These are phyloP conservation scores for Fusarium sp. DNA, from an alignment of 2,329 filamentous ascomycete genomes.

Conservation along the genomic window DNA sequence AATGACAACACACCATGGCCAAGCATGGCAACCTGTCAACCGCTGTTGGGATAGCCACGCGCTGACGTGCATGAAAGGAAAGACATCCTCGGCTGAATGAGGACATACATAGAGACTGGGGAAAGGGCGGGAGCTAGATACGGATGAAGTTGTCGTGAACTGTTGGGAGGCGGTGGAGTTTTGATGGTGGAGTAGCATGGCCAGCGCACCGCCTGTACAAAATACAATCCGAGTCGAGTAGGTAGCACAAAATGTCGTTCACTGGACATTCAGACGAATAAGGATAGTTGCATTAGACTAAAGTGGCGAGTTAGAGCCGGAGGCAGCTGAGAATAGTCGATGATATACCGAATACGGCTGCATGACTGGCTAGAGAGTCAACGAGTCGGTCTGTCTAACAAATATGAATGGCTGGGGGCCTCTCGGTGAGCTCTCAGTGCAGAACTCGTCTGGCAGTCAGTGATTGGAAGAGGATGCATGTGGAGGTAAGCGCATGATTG, in stretches of 20 bases:
- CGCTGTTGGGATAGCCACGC: slow-evolving; percentile 12
- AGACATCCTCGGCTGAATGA: slow-evolving; percentile 30
- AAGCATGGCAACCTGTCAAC: slow-evolving; percentile 13
- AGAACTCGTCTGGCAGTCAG: slow-evolving; percentile 31
- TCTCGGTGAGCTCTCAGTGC: slow-evolving; percentile 23
- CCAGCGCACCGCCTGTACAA: slow-evolving; percentile 38
- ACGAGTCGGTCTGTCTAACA: slow-evolving; percentile 34
- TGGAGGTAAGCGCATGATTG: slow-evolving; percentile 44
- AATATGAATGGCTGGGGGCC: slow-evolving; percentile 23
- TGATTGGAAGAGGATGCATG: slow-evolving; percentile 38
- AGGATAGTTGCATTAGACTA: slow-evolving; percentile 13
- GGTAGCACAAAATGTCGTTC: slow-evolving; percentile 23
- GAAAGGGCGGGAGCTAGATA: slow-evolving; percentile 18
- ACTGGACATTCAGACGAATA: slow-evolving; percentile 4
- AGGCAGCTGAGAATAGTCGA: slow-evolving; percentile 25
- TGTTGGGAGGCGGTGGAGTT: slow-evolving; percentile 35
- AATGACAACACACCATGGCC: slow-evolving; percentile 17
- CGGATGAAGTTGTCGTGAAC: slow-evolving; percentile 35
- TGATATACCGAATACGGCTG: slow-evolving; percentile 19
- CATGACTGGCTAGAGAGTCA: slow-evolving; percentile 21
- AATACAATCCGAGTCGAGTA: slow-evolving; percentile 12
- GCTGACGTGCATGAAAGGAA: slow-evolving; percentile 41
- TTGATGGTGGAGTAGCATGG: slow-evolving; percentile 33
- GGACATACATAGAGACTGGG: slow-evolving; percentile 20
- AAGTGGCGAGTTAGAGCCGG: slow-evolving; percentile 17